Base-by-base conservation (phyloP, 805 yeast species). In the Teunomyces kruisii region DNA sequence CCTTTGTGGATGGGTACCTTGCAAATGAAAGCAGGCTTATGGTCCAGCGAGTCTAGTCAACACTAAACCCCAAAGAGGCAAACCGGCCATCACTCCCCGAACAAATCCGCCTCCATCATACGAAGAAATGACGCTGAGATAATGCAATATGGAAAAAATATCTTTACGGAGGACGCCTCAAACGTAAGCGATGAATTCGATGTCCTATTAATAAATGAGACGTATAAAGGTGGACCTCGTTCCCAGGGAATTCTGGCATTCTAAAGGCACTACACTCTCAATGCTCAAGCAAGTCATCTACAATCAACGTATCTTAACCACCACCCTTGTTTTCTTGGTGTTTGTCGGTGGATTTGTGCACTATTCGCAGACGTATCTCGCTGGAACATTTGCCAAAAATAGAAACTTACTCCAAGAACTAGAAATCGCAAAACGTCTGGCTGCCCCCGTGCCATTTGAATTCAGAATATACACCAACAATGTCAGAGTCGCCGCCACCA, bases 391-490 rank as follows among this genome's bases (percentile, higher is more conserved):
- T 22, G 12, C 38, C 12, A 24, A 14, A 22, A 26, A 26, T 26
- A 26, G 28, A 8, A 8, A 26, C 7, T 26, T 8, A 9, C n/a
- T 35, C n/a, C 28, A 35, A 8, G 38, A 19, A 2, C 15, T 35
- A 3, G 10, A 6, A 2, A n/a, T 35, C 4, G 14, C 38, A 6
- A 35, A 19, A 19, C 38, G 38, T 7, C 10, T 4, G 13, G 15
- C 10, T 4, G 15, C 32, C 15, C 15, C 33, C n/a, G n/a, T n/a
- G 8, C 39, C 29, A 9, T 50, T 50, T n/a, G 39, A 45, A 9
- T 52, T 50, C 37, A 47, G 48, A 39, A 42, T 52, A 9, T 40
- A 43, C 42, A 39, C 51, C 3, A 46, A 45, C 31, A 52, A 52
- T 19, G 49, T 52, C 8, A 36, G 54, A 22, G 33, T 35, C n/a